Evolutionary conservation across 2,329 filamentous ascomycete species (phyloP), one percentile per base, ranked within the genome.

Genomic region (Curvularia eragrostidis): DNA sequence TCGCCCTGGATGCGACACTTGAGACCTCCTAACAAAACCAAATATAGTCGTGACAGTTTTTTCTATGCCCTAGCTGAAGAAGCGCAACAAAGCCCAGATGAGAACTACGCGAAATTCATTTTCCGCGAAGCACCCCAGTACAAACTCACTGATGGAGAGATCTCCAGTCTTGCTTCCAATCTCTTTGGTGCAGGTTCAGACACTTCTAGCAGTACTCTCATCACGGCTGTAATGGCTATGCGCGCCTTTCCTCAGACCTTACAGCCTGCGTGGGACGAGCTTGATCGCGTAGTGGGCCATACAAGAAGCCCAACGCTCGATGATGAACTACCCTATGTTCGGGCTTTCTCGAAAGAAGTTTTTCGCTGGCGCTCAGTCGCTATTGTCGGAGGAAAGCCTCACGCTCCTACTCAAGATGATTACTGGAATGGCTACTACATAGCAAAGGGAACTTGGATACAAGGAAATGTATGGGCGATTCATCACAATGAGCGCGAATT

Each of bases 381-480:
- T 1, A 71, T 74, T 19, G 69, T 75, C n/a, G 72, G 73, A n/a
- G 74, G 73, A 2, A 70, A 71, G 41, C 71, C 74, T 19, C 74
- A 77, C 51, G 73, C 74, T 5, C 71, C 73, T 0, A 56, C 62
- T 0, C 66, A 71, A 55, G 71, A 75, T 38, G 72, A 75, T 51
- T 71, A 71, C 48, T 75, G 71, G 50, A 72, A 73, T 28, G 78
- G 75, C 15, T 76, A 69, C 46, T 59, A 73, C 18, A 74, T 80
- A 15, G 77, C 77, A 0, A 77, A 79, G 55, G 69, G 68, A 12
- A 75, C 76, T 0, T 75, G 77, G 63, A 62, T 77, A 9, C 68
- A 74, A 56, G 67, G 68, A n/a, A 78, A 78, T 44, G 73, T 75
- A 0, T 80, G 77, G 77, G 72, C 75, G 0, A 77, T 79, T 47